Conservation (phyloP, 2,329 filamentous ascomycete genomes). For the Cytospora piceae region DNA sequence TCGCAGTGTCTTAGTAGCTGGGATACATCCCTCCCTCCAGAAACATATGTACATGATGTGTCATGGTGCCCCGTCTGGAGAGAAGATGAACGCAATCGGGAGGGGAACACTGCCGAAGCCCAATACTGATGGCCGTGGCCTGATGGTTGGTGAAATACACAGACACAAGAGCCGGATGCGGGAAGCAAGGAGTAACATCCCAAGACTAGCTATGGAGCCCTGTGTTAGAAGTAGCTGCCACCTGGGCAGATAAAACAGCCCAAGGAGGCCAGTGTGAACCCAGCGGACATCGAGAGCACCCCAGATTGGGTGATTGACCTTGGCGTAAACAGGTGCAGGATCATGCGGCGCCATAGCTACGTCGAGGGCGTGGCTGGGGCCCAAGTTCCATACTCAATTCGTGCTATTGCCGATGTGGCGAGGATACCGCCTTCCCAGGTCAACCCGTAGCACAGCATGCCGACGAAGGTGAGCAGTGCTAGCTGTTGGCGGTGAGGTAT, state of each 20-base stretch:
- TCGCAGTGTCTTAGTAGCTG: too few relatives aligned
- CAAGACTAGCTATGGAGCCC: slow-evolving; percentile 47
- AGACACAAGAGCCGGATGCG: slow-evolving; percentile 49
- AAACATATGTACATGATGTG: neutral
- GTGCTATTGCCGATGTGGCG: too few relatives aligned
- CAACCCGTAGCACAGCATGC: too few relatives aligned
- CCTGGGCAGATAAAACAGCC: slow-evolving; percentile 35
- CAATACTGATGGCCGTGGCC: slow-evolving; percentile 45
- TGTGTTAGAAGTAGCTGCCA: slow-evolving; percentile 50
- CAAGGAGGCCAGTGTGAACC: slow-evolving; percentile 48
- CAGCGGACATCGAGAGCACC: slow-evolving; percentile 45
- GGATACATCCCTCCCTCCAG: neutral
- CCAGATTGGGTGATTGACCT: slow-evolving; percentile 44
- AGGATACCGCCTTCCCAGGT: too few relatives aligned
- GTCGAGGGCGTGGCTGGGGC: slow-evolving; percentile 30
- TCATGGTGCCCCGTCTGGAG: too few relatives aligned
- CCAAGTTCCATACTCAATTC: slow-evolving; percentile 39
- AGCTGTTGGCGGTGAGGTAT: too few relatives aligned
- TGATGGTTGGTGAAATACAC: slow-evolving; percentile 54
- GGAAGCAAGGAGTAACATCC: slow-evolving; percentile 50
- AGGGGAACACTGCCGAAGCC: slow-evolving; percentile 42
- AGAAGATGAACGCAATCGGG: slow-evolving; percentile 1
- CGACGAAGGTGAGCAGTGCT: too few relatives aligned
- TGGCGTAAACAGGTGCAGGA: too few relatives aligned
- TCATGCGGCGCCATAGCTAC: slow-evolving; percentile 33